These are phyloP conservation scores for Acrocalymma vagum DNA, from an alignment of 2,329 filamentous ascomycete species.

Conservation along the genomic window DNA sequence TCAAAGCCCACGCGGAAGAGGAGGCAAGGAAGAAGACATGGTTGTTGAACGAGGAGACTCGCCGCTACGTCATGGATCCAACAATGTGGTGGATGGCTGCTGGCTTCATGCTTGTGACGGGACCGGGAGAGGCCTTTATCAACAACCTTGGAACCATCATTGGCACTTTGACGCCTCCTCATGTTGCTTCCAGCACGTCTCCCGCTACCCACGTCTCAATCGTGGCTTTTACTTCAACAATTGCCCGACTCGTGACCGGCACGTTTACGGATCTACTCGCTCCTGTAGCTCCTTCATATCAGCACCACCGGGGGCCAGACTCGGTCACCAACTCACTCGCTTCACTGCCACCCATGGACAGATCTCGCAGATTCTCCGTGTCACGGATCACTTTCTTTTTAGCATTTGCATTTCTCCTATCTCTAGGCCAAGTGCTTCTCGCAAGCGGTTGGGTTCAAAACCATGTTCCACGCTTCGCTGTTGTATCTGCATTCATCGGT, in stretches of 20 bases:
- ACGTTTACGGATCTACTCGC: constrained; percentile 89
- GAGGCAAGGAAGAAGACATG: constrained; percentile 81
- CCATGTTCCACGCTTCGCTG: constrained; percentile 81
- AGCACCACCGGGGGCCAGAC: constrained; percentile 63
- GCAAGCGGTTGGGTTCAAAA: constrained; percentile 79
- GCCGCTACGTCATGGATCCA: constrained; percentile 81
- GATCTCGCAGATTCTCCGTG: constrained; percentile 60
- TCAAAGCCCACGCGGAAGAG: constrained; percentile 58
- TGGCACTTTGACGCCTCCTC: constrained; percentile 77
- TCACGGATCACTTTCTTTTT: constrained; percentile 85
- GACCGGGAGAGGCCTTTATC: constrained; percentile 96
- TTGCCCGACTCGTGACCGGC: constrained; percentile 89
- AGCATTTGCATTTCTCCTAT: constrained; percentile 76
- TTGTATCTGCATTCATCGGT: constrained; percentile 84
- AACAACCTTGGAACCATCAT: constrained; percentile 97
- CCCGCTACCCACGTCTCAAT: constrained; percentile 92
- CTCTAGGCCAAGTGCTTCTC: constrained; percentile 76
- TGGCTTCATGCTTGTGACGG: constrained; percentile 92
- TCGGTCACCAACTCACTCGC: constrained; percentile 52
- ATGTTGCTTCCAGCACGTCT: constrained; percentile 65
- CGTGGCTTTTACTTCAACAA: constrained; percentile 86
- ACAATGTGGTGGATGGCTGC: constrained; percentile 96
- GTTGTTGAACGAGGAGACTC: constrained; percentile 90
- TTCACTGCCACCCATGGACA: constrained; percentile 37
- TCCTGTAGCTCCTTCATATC: constrained; percentile 57